These are phyloP conservation scores for Oxytropis ochrocephala DNA, from an alignment of 306 rosid genomes.

Conservation along the genomic window DNA sequence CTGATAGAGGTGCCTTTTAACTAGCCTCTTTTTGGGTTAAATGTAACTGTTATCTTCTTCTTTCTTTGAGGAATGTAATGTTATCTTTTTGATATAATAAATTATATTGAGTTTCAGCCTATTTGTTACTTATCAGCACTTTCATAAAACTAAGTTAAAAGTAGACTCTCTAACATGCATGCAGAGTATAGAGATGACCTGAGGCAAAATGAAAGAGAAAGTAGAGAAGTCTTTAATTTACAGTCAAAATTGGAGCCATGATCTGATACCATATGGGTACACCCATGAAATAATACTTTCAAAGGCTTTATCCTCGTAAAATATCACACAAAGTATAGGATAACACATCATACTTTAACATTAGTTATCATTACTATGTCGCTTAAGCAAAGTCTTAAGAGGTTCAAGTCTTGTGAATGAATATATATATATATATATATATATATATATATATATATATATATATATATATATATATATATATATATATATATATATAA, in stretches of 20 bases:
- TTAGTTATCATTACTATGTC: no score
- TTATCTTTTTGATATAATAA: conserved; percentile 15
- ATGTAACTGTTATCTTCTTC: not conserved
- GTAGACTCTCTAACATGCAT: not conserved
- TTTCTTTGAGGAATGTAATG: not conserved
- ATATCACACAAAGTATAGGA: not conserved
- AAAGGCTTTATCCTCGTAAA: not conserved
- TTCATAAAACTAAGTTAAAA: not conserved
- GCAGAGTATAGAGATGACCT: not conserved
- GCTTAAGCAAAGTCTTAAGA: no score
- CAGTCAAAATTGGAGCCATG: not conserved
- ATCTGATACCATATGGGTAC: no score
- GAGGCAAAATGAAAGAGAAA: not conserved
- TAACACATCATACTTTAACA: not conserved
- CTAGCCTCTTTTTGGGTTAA: no score
- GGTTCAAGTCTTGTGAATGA: no score
- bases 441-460: no score
- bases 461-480: no score
- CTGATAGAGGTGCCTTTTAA: conserved; percentile 10
- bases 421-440: no score
- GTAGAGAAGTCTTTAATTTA: not conserved
- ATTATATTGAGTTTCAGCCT: not conserved
- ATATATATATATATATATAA: no score
- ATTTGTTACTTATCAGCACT: not conserved
- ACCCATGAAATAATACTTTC: no score